A percentile compares a stretch with the other conserved stretches of the same genome.
Conservation (phyloP, 2,329 filamentous ascomycete genomes). For the Fusarium udum region DNA sequence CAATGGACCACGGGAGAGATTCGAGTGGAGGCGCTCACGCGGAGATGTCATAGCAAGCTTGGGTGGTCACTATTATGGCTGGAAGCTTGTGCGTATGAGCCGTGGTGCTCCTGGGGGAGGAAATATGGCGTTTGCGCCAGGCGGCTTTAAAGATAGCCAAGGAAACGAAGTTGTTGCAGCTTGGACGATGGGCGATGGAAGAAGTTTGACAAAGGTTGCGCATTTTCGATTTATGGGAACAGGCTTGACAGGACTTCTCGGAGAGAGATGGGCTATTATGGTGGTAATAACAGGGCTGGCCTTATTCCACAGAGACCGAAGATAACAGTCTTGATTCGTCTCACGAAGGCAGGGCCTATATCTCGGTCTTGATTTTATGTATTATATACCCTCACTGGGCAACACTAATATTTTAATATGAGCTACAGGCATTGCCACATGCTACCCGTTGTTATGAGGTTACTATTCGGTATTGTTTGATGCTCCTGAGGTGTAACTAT, state of each 20-base stretch:
- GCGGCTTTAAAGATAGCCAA: conserved; percentile 25
- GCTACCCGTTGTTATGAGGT: not conserved
- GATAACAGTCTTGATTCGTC: not conserved
- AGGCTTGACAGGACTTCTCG: conserved; percentile 33
- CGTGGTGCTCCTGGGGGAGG: conserved; percentile 20
- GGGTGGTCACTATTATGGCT: conserved; percentile 25
- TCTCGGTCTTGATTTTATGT: not conserved
- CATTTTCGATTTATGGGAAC: conserved; percentile 39
- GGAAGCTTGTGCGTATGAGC: conserved; percentile 37
- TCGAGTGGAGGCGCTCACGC: conserved; percentile 37
- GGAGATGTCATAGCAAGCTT: conserved; percentile 27
- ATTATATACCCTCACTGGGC: not conserved
- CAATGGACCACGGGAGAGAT: conserved; percentile 33
- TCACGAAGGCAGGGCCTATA: not conserved
- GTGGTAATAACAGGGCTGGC: conserved; percentile 33
- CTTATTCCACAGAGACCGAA: conserved; percentile 22
- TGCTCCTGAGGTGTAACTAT: not conserved
- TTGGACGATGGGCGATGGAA: conserved; percentile 25
- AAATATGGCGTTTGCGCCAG: conserved; percentile 10
- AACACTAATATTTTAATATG: not conserved
- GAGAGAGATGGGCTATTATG: conserved; percentile 43
- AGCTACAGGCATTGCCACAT: not conserved
- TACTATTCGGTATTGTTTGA: not conserved
- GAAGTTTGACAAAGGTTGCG: conserved; percentile 28
- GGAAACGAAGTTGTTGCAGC: conserved; percentile 39